phyloP scores from a whole-genome alignment of 2,329 filamentous ascomycete genomes.

The Fusarium tuaranense region DNA sequence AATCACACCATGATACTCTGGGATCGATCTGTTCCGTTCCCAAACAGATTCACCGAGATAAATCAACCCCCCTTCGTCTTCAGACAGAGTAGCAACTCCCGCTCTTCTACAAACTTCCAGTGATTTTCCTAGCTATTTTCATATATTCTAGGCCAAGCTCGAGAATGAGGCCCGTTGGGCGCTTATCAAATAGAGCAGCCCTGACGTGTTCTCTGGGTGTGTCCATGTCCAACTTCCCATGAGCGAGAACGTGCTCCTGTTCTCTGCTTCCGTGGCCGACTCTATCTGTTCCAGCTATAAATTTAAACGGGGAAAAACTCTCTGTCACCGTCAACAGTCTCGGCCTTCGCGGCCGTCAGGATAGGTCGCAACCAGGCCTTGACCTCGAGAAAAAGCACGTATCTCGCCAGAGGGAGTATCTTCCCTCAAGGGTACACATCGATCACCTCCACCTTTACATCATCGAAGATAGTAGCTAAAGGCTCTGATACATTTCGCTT shows the following conservation, averaged over 20 bases:
- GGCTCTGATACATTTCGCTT: background rate
- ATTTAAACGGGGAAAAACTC: background rate
- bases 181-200: too few species aligned
- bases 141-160: background rate
- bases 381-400: background rate
- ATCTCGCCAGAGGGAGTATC: background rate
- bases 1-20: background rate
- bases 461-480: background rate
- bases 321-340: background rate
- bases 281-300: too few species aligned
- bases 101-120: background rate
- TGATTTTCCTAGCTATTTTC: background rate
- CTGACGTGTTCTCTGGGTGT: too few species aligned
- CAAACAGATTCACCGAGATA: background rate
- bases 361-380: background rate
- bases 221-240: too few species aligned
- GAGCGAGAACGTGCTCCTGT: too few species aligned
- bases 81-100: background rate
- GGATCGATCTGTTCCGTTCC: background rate
- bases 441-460: background rate
- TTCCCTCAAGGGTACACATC: background rate
- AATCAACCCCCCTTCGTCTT: background rate
- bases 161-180: background rate
- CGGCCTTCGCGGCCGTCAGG: background rate
- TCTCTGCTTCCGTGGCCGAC: too few species aligned